Percentiles rank a stretch among this genome's conserved stretches.
Evolutionary conservation across 2,329 filamentous ascomycete genomes (phyloP).

Genomic region (Botrytis sinoallii): DNA sequence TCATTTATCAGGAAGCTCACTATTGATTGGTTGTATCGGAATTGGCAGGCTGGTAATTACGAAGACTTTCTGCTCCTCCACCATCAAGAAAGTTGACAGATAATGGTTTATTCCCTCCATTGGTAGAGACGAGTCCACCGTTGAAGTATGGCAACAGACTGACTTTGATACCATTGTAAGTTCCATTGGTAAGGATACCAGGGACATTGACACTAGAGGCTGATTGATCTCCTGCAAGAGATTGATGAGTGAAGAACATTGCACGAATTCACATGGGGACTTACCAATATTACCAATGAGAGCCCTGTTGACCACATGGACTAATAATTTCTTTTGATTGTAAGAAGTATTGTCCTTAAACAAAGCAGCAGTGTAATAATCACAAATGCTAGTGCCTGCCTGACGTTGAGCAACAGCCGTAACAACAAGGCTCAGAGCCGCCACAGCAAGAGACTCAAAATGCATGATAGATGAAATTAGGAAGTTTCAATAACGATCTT

Average conservation of each 20-base stretch:
- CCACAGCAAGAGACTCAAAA: slow-evolving; percentile 28
- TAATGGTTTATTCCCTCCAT: slow-evolving; percentile 45
- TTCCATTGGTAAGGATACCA: slow-evolving; percentile 55
- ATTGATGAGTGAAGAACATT: neutral
- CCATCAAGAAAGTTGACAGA: slow-evolving; percentile 61
- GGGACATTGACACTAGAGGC: slow-evolving; percentile 52
- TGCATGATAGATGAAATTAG: slow-evolving; percentile 24
- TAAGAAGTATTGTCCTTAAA: slow-evolving; percentile 56
- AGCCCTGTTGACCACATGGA: slow-evolving; percentile 58
- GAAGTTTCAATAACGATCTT: too few relatives aligned
- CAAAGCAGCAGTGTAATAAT: slow-evolving; percentile 61
- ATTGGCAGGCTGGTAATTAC: slow-evolving; percentile 49
- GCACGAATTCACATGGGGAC: slow-evolving; percentile 21
- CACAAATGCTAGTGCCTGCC: slow-evolving; percentile 52
- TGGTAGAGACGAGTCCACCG: slow-evolving; percentile 52
- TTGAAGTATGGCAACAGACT: slow-evolving; percentile 60
- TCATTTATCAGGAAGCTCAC: slow-evolving; percentile 37
- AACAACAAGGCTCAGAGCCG: slow-evolving; percentile 16
- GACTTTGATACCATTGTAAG: slow-evolving; percentile 49
- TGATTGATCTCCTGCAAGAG: slow-evolving; percentile 47
- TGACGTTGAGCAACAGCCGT: slow-evolving; percentile 44
- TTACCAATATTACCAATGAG: slow-evolving; percentile 62
- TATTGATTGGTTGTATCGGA: slow-evolving; percentile 54
- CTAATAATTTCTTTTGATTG: slow-evolving; percentile 56
- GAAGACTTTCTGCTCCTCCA: slow-evolving; percentile 52